Base-by-base conservation (phyloP, 805 yeast species). In the Ogataea minuta region DNA sequence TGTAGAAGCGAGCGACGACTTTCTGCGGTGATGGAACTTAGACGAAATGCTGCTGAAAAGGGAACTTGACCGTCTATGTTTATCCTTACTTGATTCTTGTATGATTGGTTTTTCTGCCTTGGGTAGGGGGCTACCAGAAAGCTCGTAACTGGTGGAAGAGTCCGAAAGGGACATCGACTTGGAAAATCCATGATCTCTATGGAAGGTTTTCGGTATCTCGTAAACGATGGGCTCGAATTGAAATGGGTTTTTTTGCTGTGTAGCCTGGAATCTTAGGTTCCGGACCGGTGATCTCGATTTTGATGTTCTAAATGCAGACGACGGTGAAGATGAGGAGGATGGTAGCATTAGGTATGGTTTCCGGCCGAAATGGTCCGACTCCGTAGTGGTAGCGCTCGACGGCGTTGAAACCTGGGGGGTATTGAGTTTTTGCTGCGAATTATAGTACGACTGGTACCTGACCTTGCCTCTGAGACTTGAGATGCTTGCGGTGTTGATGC, bases 371-470 rank as follows among this genome's bases (percentile, higher is more conserved):
- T 45, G 25, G 28, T 33, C 36, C n/a, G 46, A 39, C 23, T 34
- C 41, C 9, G 34, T 23, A 17, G 40, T 39, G 24, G 38, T 31
- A 16, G 38, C 14, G 10, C 46, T 42, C 14, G 45, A 34, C 11
- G 49, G 41, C 3, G 46, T 47, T 11, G 55, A 39, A 9, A 54
- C 44, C 32, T 53, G 31, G 13, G 54, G 51, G 12, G 53, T 47
- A 25, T 46, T 36, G 28, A 54, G 31, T 37, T 55, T 53, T 27
- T 53, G 60, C 32, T 55, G 62, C 21, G 43, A 48, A 29, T 49
- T 47, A 40, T 52, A 58, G 41, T 62, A 62, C 4, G 60, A 51
- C 43, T 61, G 67, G 45, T 62, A 62, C 42, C 64, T 47, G 24
- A 54, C 62, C 39, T 56, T 59, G 14, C 56, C 52, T 23, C 59